Evolutionary conservation across 148 eudicot genomes (phyloP), one percentile per base, ranked within the genome.

Genomic region (Fagopyrum esculentum): DNA sequence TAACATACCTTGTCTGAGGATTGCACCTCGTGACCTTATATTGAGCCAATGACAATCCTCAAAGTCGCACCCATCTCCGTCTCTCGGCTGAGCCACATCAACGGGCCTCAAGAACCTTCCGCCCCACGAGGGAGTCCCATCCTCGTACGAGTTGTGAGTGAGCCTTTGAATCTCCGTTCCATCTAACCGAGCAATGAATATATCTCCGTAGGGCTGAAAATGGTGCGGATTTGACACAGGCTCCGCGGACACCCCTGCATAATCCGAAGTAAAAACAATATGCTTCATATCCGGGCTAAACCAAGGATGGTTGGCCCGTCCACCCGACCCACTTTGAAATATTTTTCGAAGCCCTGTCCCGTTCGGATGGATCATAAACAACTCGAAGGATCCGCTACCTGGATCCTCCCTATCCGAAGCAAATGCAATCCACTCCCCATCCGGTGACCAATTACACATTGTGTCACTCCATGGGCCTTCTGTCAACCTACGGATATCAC

Each of bases 51-150:
- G 85, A 54, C 90, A 87, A 77, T 94, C 98, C 0, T 88, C 89
- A 81, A 91, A 89, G 43, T 69, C 69, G 70, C 98, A 94, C 45
- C 75, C 45, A 0, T 82, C 70, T 15, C 85, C 90, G 44, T 74
- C 84, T 13, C 40, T 73, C 22, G 83, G 81, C 79, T 82, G 75
- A 22, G 71, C 84, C 6, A 86, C 85, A 79, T 88, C 83, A 8
- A 35, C 69, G 0, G 89, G 86, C 45, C 66, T 74, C 46, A 85
- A 55, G 71, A 66, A 91, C 44, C 5, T 73, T 4, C 85, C 87
- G 2, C 95, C 94, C 98, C 98, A 94, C 15, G 93, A 72, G 0
- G 98, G 98, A 26, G 98, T 94, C 40, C 98, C 98, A 54, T 94
- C 95, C 80, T 94, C 98, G 45, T 71, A 94, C 4, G 97, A 87